Base-by-base conservation (phyloP, 768 basidiomycete genomes). In the Rhizopogon sp. region DNA sequence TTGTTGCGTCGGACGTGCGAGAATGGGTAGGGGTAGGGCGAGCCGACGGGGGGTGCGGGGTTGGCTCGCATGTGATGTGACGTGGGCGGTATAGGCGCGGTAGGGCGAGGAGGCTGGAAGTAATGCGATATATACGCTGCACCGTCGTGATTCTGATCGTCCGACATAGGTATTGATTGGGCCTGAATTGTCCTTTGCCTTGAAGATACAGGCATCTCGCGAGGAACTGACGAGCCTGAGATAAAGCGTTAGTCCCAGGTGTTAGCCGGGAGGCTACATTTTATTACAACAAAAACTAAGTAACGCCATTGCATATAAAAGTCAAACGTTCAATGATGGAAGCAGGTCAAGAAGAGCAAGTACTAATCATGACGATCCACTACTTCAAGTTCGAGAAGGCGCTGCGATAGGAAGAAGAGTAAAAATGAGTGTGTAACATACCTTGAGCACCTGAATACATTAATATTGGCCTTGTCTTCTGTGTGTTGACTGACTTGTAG, bases 11-110 rank as follows among this genome's bases (percentile, higher is more conserved):
- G 82, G 43, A 90, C 83, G 54, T 90, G 88, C 14, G 79, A 77
- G 70, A 84, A 92, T 0, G 88, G 88, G 66, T 83, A 88, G 0
- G 89, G 90, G 56, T 88, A 90, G 2, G 90, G 90, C 3, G 90
- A 91, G 7, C 89, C 88, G 5, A 74, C n/a, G n/a, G n/a, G n/a
- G n/a, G n/a, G n/a, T n/a, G n/a, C 79, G 0, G 84, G 81, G 57
- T 80, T 84, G 13, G 73, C 75, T 46, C 79, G 79, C 54, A 74
- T 74, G 41, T 75, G 76, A 2, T 87, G 86, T 3, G 88, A 88
- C 0, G 90, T 91, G 0, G 90, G 88, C 0, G 90, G 89, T 40
- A 90, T 78, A 16, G 90, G 90, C 0, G 87, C 89, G 55, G 83
- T 81, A 0, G 87, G 88, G 0, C 89, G 82, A 3, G 79, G 74